Percentiles rank a stretch among this genome's conserved stretches.
Conservation (phyloP, 495 filamentous ascomycete species). For the Choiromyces venosus region DNA sequence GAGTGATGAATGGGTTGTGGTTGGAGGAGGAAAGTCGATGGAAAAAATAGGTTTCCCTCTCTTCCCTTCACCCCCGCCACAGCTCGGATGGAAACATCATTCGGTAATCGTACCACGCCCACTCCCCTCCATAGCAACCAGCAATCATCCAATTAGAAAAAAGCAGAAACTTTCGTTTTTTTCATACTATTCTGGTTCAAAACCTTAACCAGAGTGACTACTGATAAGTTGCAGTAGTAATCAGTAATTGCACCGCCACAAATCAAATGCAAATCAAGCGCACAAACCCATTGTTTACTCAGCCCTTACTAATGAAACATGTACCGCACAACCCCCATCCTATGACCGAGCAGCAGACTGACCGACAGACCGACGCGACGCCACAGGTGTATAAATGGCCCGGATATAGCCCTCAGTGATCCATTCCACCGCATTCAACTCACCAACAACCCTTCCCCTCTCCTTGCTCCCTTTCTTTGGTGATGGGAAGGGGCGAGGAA, state of each 20-base stretch:
- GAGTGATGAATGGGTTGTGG: conserved; percentile 26
- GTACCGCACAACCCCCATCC: background rate
- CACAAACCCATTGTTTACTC: background rate
- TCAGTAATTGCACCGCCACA: background rate
- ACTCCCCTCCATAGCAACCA: background rate
- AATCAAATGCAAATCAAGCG: background rate
- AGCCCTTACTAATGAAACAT: background rate
- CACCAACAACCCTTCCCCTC: background rate
- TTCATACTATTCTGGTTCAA: no score
- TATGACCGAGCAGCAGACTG: background rate
- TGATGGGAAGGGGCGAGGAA: background rate
- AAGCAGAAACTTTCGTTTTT: no score
- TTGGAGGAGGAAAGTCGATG: conserved; percentile 8
- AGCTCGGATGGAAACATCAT: background rate
- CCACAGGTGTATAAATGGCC: conserved; percentile 1
- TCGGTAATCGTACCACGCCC: background rate
- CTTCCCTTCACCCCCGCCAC: background rate
- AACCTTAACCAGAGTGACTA: background rate
- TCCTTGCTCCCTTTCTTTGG: background rate
- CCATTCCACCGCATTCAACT: conserved; percentile 2
- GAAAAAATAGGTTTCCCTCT: background rate
- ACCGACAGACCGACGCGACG: background rate
- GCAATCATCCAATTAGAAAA: background rate
- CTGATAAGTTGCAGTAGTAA: background rate
- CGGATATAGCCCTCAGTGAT: background rate